Conservation (phyloP, 2,329 filamentous ascomycete species). For the Neonectria magnoliae region DNA sequence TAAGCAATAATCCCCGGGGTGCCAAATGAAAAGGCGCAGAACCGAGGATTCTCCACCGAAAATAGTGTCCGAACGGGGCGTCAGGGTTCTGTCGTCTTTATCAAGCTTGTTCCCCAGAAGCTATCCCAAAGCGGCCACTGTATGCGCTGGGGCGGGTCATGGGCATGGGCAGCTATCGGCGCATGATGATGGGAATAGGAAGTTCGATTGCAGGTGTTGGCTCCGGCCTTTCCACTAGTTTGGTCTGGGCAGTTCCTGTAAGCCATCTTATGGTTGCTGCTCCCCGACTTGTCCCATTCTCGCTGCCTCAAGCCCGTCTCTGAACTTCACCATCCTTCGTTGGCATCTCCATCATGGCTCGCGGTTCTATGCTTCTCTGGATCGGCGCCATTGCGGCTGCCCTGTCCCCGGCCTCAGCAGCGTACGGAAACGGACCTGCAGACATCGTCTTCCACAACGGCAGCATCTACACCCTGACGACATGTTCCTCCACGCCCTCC, state of each 20-base stretch:
- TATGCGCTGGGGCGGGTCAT: no score
- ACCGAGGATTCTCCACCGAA: background rate
- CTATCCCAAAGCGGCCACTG: no score
- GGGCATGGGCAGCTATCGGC: background rate
- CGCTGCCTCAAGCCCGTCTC: background rate
- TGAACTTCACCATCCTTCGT: background rate
- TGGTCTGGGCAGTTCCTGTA: no score
- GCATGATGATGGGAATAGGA: background rate
- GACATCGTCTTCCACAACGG: slow-evolving; percentile 43
- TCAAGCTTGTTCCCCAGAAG: no score
- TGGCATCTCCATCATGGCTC: background rate
- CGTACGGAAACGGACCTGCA: slow-evolving; percentile 14
- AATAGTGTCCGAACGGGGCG: no score
- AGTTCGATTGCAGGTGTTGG: background rate
- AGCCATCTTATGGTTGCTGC: background rate
- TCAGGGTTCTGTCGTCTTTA: no score
- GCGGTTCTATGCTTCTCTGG: background rate
- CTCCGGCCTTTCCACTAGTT: no score
- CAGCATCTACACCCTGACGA: slow-evolving; percentile 40
- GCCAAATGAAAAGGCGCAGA: background rate
- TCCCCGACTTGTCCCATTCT: background rate
- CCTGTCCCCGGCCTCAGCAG: slow-evolving; percentile 2
- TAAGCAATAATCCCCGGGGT: background rate
- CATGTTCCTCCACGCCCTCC: slow-evolving; percentile 2
- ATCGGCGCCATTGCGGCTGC: slow-evolving; percentile 10